phyloP scores from a whole-genome alignment of 2,329 filamentous ascomycete genomes.

The Westerdykella ornata region DNA sequence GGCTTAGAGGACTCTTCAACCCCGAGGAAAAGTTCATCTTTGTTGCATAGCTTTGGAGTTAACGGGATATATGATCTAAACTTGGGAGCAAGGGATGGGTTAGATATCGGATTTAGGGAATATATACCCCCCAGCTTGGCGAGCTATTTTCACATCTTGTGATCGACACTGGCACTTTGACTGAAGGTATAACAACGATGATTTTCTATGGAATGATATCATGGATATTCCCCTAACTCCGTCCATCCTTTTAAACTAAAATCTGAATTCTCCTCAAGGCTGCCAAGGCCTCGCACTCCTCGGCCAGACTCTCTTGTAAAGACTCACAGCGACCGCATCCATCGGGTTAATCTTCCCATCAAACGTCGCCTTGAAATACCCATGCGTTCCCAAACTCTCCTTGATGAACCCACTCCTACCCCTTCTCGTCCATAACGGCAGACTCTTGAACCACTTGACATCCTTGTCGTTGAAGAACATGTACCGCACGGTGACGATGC shows the following conservation, averaged over 20 bases:
- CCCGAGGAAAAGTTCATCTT: not conserved
- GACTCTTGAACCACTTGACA: conserved; percentile 93
- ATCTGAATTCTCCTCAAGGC: not conserved
- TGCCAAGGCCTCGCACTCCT: conserved; percentile 52
- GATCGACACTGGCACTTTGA: no score
- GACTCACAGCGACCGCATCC: conserved; percentile 82
- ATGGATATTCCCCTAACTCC: not conserved
- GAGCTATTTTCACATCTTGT: no score
- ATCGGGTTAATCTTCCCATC: conserved; percentile 93
- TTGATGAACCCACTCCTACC: conserved; percentile 88
- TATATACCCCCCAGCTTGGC: conserved; percentile 42
- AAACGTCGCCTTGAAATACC: conserved; percentile 99
- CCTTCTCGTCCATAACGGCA: conserved; percentile 88
- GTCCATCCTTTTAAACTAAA: conserved; percentile 7
- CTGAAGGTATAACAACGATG: not conserved
- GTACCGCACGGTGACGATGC: conserved; percentile 91
- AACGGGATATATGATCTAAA: no score
- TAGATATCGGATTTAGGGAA: not conserved
- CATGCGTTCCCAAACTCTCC: conserved; percentile 89
- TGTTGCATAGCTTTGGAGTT: not conserved
- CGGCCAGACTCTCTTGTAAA: conserved; percentile 55
- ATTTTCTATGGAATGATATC: conserved; percentile 1
- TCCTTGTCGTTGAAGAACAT: conserved; percentile 99
- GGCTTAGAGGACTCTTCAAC: conserved; percentile 1
- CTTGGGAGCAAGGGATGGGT: not conserved